These are phyloP conservation scores for Aspergillus cejpii DNA, from an alignment of 2,329 filamentous ascomycete genomes.

Conservation along the genomic window DNA sequence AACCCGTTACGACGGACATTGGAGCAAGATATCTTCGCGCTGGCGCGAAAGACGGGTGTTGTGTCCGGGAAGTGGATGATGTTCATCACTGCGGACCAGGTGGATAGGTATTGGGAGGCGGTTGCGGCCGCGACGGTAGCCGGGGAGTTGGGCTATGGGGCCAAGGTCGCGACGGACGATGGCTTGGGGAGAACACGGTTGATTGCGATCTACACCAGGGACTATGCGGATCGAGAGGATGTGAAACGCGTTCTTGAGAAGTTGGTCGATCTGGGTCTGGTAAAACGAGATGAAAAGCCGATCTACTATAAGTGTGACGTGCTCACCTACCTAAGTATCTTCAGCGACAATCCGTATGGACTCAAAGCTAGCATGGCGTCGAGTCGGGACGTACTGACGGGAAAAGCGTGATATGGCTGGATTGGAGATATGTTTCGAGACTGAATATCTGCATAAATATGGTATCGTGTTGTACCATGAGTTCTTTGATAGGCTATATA, in stretches of 20 bases:
- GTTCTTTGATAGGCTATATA: too few relatives aligned
- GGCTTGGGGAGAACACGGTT: slow-evolving; percentile 45
- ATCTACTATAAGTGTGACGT: slow-evolving; percentile 78
- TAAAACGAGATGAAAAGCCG: slow-evolving; percentile 36
- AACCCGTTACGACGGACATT: slow-evolving; percentile 40
- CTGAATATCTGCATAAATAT: neutral
- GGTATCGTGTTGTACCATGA: too few relatives aligned
- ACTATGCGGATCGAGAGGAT: slow-evolving; percentile 64
- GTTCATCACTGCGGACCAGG: slow-evolving; percentile 17
- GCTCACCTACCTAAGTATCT: slow-evolving; percentile 64
- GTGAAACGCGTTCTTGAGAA: slow-evolving; percentile 60
- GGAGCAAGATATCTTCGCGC: slow-evolving; percentile 51
- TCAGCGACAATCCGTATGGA: slow-evolving; percentile 54
- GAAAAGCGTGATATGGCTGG: slow-evolving; percentile 16
- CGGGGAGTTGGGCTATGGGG: slow-evolving; percentile 62
- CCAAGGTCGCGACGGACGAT: slow-evolving; percentile 62
- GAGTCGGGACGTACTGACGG: slow-evolving; percentile 34
- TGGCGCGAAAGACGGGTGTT: slow-evolving; percentile 55
- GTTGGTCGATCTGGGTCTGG: slow-evolving; percentile 57
- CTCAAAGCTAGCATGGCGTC: slow-evolving; percentile 49
- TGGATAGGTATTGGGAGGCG: slow-evolving; percentile 46
- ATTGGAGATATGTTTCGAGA: neutral
- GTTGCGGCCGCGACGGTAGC: slow-evolving; percentile 62
- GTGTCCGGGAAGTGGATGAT: slow-evolving; percentile 56
- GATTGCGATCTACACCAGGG: slow-evolving; percentile 70